Percentiles rank a stretch among this genome's conserved stretches.
These are phyloP conservation scores for Atalantia buxifolia DNA, from an alignment of 345 rosid species.

Conservation along the genomic window DNA sequence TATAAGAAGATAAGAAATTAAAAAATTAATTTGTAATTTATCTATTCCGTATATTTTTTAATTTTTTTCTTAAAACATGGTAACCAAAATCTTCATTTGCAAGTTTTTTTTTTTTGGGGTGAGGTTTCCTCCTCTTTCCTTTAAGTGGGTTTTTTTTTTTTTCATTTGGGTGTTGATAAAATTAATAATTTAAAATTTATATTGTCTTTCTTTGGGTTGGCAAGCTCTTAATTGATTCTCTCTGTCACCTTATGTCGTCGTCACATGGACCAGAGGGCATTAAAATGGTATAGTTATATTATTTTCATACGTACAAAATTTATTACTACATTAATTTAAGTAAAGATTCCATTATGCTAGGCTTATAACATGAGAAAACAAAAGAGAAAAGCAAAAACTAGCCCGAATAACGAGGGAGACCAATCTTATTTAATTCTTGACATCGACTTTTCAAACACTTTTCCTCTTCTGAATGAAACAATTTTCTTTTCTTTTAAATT, in stretches of 20 bases:
- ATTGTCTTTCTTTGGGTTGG: background rate
- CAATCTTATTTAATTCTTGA: slow-evolving; percentile 17
- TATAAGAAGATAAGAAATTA: too few relatives aligned
- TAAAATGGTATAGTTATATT: background rate
- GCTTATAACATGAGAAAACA: background rate
- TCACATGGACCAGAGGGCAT: background rate
- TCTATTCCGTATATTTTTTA: too few relatives aligned
- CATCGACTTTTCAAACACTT: slow-evolving; percentile 17
- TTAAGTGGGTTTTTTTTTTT: background rate
- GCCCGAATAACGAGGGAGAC: slow-evolving; percentile 26
- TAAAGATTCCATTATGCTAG: background rate
- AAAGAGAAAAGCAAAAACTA: background rate
- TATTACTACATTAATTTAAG: background rate
- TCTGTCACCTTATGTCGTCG: background rate
- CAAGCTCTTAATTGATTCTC: background rate
- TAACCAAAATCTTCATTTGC: too few relatives aligned
- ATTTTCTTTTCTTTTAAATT: background rate
- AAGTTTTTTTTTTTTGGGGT: too few relatives aligned
- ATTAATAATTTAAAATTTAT: too few relatives aligned
- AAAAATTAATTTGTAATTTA: too few relatives aligned
- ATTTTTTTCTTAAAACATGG: too few relatives aligned
- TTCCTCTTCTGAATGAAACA: background rate
- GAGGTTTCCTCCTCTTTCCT: background rate
- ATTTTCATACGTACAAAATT: background rate
- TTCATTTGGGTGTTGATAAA: background rate